Evolutionary conservation across 2,329 filamentous ascomycete genomes (phyloP).

Genomic region (Cladosporium oxysporum): DNA sequence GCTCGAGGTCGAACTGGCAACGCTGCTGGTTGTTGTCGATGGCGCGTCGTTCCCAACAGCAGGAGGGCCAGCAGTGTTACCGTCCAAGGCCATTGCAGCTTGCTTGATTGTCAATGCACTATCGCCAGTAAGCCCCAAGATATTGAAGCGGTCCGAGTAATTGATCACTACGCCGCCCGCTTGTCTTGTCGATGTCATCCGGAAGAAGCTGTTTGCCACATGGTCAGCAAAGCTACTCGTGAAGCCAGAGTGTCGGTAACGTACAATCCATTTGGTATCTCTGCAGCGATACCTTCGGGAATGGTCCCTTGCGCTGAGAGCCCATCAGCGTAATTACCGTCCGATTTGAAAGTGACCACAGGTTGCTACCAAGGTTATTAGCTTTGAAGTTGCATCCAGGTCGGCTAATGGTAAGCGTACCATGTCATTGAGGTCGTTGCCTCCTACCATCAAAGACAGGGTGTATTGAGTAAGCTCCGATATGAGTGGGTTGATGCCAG

Average conservation of each 20-base stretch:
- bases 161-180: slow-evolving; percentile 58
- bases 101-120: slow-evolving; percentile 50
- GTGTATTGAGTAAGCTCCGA: slow-evolving; percentile 57
- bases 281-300: slow-evolving; percentile 25
- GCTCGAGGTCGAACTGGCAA: neutral
- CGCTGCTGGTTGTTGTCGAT: neutral
- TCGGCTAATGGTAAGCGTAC: neutral
- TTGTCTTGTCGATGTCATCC: slow-evolving; percentile 58
- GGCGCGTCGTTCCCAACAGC: slow-evolving; percentile 35
- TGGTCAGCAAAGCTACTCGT: slow-evolving; percentile 20
- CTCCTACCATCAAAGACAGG: slow-evolving; percentile 62
- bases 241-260: slow-evolving; percentile 26
- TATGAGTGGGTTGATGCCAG: slow-evolving; percentile 52
- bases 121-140: slow-evolving; percentile 63
- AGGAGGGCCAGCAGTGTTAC: slow-evolving; percentile 42
- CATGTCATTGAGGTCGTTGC: slow-evolving; percentile 42
- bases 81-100: slow-evolving; percentile 39
- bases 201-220: slow-evolving; percentile 54
- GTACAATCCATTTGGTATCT: slow-evolving; percentile 58
- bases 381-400: neutral
- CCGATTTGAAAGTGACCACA: slow-evolving; percentile 5
- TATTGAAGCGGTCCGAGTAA: slow-evolving; percentile 65
- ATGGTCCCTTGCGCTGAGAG: slow-evolving; percentile 23
- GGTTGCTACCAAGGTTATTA: slow-evolving; percentile 5
- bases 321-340: neutral